These are phyloP conservation scores for Colletotrichum sp. DNA, from an alignment of 2,329 filamentous ascomycete genomes.

Conservation along the genomic window DNA sequence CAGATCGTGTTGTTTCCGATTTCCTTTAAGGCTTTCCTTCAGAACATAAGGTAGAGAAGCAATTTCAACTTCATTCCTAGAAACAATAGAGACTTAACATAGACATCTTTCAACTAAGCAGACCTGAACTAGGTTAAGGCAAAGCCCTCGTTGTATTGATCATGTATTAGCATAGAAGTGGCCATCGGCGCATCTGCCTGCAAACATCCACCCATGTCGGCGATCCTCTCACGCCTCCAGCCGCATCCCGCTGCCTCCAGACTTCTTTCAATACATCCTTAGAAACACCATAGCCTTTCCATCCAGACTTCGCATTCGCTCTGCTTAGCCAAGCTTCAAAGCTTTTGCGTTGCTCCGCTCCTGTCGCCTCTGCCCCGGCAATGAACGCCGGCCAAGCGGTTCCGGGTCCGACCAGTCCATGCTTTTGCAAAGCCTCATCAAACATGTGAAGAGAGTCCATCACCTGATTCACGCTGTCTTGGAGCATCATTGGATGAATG, in stretches of 20 bases:
- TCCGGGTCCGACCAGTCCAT: not conserved
- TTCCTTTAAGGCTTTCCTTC: not conserved
- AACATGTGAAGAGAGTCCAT: not conserved
- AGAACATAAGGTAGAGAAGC: not conserved
- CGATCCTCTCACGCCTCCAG: not conserved
- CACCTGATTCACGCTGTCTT: not conserved
- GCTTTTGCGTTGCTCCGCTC: not conserved
- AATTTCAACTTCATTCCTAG: not conserved
- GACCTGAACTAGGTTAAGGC: not conserved
- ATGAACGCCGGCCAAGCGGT: not conserved
- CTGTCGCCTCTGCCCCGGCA: not conserved
- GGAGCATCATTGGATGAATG: not conserved
- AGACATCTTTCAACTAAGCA: not conserved
- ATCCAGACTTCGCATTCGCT: not conserved
- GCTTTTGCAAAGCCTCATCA: not conserved
- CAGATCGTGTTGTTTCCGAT: accelerated
- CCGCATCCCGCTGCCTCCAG: not conserved
- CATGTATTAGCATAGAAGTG: not conserved
- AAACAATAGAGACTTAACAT: not conserved
- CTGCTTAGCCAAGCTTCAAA: not conserved
- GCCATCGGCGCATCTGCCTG: not conserved
- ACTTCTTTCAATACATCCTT: not conserved
- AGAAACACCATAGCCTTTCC: not conserved
- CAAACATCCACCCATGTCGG: not conserved
- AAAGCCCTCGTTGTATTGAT: not conserved